Base-by-base conservation (phyloP, 768 basidiomycete species). In the Hygrocybe punicea region DNA sequence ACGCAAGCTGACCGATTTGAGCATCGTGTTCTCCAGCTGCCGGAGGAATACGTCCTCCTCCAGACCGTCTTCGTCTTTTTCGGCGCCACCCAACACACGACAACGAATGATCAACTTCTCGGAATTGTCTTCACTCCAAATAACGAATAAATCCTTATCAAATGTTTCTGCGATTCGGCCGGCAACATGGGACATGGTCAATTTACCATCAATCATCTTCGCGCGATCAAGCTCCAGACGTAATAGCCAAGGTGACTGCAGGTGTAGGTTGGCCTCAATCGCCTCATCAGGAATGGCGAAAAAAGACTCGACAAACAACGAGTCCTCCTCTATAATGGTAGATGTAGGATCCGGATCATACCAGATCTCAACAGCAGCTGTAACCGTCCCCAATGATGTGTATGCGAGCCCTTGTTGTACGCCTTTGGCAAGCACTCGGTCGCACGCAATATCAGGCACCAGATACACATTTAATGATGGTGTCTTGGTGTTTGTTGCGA, bases 251-350 rank as follows among this genome's bases (percentile, higher is more conserved):
- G 95, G 94, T 1, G 97, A 98, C 69, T 95, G 92, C 1, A 93
- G 78, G 62, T 93, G 88, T 2, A 97, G 76, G 67, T 96, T 96
- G 17, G 84, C 81, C 69, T 96, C 93, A 58, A 96, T 88, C 50
- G 95, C 92, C 68, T 98, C 94, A 64, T 98, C 97, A 6, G 97
- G 97, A 68, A 98, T 98, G 54, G 95, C 96, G 71, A 98, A 99
- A 90, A 98, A 98, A 0, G 94, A 94, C 66, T 97, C 93, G 56
- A 99, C 97, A 68, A 99, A 98, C 21, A 94, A 84, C 21, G 83
- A 77, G 71, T 99, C 97, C 63, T 98, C 97, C 62, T 96, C 94
- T 70, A 99, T 97, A 71, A 96, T 88, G 25, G 97, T 98, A 0
- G 89, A 83, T 6, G 80, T 84, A 16, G 93, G 89, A 67, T 95